Base-by-base conservation (phyloP, 1,139 yeast species). In the Yamadazyma atmosphaerica region DNA sequence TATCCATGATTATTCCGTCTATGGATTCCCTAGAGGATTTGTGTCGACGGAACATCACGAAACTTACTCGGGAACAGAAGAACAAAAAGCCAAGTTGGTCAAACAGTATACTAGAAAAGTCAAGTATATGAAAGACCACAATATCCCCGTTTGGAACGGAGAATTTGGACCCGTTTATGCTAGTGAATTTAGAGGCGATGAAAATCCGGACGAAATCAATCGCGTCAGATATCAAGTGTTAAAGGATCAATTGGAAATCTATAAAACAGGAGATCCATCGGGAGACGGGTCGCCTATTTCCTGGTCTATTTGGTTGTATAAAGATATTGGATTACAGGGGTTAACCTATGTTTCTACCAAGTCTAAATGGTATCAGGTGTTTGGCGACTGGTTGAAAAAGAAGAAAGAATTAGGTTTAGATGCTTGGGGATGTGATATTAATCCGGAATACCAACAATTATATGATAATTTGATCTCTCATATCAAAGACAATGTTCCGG, bases 101-200 rank as follows among this genome's bases (percentile, higher is more conserved):
- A 40, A 41, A 13, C 68, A 60, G 42, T 69, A 65, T 47, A 52
- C 58, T 30, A 51, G 73, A 32, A 69, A 69, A 47, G 49, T 68
- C 40, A 63, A 65, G 45, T 66, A 60, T 50, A 66, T 66, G 69
- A 41, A 45, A 34, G 37, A 53, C 34, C 53, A 55, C 34, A 47
- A 56, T n/a, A 68, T 68, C 7, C 74, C 75, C 1, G 73, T 69
- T n/a, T 69, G 75, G 75, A 69, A 68, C 44, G 75, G 75, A 18
- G 75, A 69, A 47, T 69, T 68, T 47, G 75, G 75, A 8, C 75
- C 75, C 4, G 75, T 69, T 10, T 69, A 68, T 44, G 66, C 72
- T 2, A 57, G 67, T 3, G 52, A 58, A 28, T 55, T 53, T 26
- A 58, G 74, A 36, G 72, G 71, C n/a, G 71, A 66, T 44, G 35